These are phyloP conservation scores for Exophiala phaeomuriformis DNA, from an alignment of 2,329 filamentous ascomycete genomes.

Conservation along the genomic window DNA sequence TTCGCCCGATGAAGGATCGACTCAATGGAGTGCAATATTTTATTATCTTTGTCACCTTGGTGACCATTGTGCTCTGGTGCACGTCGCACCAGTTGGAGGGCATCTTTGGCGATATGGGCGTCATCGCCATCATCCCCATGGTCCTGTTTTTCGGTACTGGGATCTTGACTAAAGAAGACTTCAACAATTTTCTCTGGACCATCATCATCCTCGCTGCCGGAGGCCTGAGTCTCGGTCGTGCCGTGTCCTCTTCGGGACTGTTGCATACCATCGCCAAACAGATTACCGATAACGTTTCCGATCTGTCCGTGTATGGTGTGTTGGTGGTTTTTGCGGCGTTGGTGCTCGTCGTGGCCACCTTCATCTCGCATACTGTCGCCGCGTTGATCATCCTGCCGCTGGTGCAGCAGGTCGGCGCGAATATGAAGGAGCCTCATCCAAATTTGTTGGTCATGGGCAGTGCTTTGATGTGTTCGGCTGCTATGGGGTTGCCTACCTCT, in stretches of 20 bases:
- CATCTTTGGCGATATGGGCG: constrained; percentile 94
- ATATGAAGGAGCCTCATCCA: constrained; percentile 83
- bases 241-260: constrained; percentile 86
- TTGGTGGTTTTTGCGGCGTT: constrained; percentile 75
- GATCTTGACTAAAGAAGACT: constrained; percentile 95
- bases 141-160: constrained; percentile 95
- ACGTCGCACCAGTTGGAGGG: constrained; percentile 79
- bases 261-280: constrained; percentile 75
- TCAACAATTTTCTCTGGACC: constrained; percentile 99
- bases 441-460: constrained; percentile 93
- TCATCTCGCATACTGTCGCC: constrained; percentile 95
- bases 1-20: constrained; percentile 78
- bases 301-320: constrained; percentile 76
- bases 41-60: constrained; percentile 72
- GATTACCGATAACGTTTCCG: constrained; percentile 67
- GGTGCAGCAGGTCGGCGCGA: constrained; percentile 73
- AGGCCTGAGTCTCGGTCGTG: constrained; percentile 84
- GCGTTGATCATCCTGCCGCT: constrained; percentile 90
- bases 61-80: constrained; percentile 88
- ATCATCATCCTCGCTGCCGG: constrained; percentile 94
- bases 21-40: constrained; percentile 92
- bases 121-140: constrained; percentile 92
- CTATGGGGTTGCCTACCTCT: constrained; percentile 90
- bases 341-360: constrained; percentile 89
- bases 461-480: constrained; percentile 94